Base-by-base conservation (phyloP, 192 early-diverging fungal species). In the Linnemannia zychae region DNA sequence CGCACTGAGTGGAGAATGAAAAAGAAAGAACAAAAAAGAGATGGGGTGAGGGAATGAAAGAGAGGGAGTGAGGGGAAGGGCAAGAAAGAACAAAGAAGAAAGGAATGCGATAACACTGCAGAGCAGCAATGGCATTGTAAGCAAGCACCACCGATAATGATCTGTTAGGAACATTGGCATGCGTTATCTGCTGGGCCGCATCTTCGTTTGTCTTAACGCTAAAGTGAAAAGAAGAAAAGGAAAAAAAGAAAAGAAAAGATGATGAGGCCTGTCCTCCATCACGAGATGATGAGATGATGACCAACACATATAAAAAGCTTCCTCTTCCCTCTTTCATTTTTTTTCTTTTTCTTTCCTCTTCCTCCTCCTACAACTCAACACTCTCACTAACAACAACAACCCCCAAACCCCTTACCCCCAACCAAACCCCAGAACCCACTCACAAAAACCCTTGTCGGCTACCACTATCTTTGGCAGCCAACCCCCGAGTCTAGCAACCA, bases 401-500 rank as follows among this genome's bases (percentile, higher is more conserved):
- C 44, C 73, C 67, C 53, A 69, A 57, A 70, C 52, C 65, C 52
- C 37, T 57, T 47, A n/a, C 48, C 71, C 33, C 36, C n/a, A 75
- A 65, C 72, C 49, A 11, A 74, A 46, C 71, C 76, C 76, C 67
- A 73, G 50, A n/a, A 40, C 47, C 47, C 50, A 80, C 60, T 22
- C 65, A 70, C 40, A 46, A 67, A 81, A 76, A 75, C 48, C 77
- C 38, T 72, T 84, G 77, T 84, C 73, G 82, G 82, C 82, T 77
- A 74, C 82, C 82, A 84, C 60, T 52, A 52, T 67, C 76, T 76
- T 82, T 79, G 83, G 83, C 77, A 79, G 83, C 83, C 83, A 85
- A 72, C 82, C 73, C 75, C 50, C 74, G 83, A 85, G 83, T 85
- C 83, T 85, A 85, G 83, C 83, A 85, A 85, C 82, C 77, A 92